These are phyloP conservation scores for Colletotrichum sojae DNA, from an alignment of 2,329 filamentous ascomycete species.

Conservation along the genomic window DNA sequence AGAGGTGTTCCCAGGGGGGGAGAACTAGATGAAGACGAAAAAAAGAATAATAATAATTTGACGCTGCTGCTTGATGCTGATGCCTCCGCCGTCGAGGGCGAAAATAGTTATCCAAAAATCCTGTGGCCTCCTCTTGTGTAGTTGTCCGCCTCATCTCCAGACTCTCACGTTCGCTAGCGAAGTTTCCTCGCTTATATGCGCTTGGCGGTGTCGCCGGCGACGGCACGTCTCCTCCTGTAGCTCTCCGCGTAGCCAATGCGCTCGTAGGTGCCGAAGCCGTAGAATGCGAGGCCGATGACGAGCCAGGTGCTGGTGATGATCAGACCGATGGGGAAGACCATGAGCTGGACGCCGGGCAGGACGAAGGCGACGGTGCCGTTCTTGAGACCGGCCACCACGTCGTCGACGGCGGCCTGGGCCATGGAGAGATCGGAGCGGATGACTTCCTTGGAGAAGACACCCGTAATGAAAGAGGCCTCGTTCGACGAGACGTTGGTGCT, in stretches of 20 bases:
- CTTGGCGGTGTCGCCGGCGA: conserved; percentile 52
- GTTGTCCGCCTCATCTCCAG: too few relatives aligned
- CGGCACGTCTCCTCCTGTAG: conserved; percentile 68
- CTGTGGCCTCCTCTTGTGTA: conserved; percentile 5
- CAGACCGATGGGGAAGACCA: conserved; percentile 80
- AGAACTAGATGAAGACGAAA: conserved; percentile 10
- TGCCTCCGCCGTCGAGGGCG: conserved; percentile 24
- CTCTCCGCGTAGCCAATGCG: conserved; percentile 76
- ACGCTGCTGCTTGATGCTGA: conserved; percentile 41
- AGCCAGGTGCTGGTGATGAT: conserved; percentile 76
- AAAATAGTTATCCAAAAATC: conserved; percentile 14
- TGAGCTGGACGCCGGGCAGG: conserved; percentile 76
- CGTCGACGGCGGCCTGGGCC: conserved; percentile 65
- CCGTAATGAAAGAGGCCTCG: conserved; percentile 79
- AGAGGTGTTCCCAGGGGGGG: conserved; percentile 6
- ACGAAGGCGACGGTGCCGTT: conserved; percentile 75
- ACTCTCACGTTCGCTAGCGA: neutral
- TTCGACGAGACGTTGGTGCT: conserved; percentile 77
- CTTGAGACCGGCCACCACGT: conserved; percentile 58
- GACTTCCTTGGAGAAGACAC: conserved; percentile 75
- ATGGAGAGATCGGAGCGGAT: conserved; percentile 65
- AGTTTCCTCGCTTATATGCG: conserved; percentile 29
- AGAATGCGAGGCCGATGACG: conserved; percentile 67
- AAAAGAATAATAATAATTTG: conserved; percentile 19
- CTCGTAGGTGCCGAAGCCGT: conserved; percentile 76